Conservation (phyloP, 2,329 filamentous ascomycete genomes). For the Hymenoscyphus scutula region DNA sequence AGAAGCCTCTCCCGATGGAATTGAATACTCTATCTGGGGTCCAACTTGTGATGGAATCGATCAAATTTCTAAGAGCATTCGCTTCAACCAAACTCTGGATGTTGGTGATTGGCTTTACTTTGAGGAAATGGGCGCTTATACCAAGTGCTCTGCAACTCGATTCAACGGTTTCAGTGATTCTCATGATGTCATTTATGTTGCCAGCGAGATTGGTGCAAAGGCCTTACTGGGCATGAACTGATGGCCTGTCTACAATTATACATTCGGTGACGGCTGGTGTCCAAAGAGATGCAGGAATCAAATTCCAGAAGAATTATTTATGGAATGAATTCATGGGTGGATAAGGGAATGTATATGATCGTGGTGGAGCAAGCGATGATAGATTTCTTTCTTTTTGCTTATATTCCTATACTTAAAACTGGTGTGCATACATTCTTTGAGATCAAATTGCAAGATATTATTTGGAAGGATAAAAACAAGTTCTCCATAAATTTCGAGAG, state of each 20-base stretch:
- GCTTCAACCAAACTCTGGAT: constrained; percentile 73
- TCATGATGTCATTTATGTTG: constrained; percentile 92
- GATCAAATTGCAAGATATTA: not conserved
- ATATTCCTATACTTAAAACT: not conserved
- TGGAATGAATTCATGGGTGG: not conserved
- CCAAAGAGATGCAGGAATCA: not conserved
- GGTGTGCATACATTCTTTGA: not conserved
- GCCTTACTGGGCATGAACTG: constrained; percentile 55
- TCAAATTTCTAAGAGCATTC: constrained; percentile 80
- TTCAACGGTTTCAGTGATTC: constrained; percentile 97
- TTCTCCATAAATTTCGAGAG: too few relatives aligned
- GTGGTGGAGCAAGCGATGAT: not conserved
- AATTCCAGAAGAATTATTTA: not conserved
- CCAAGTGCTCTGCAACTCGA: constrained; percentile 92
- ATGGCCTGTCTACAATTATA: not conserved
- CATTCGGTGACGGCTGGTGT: not conserved
- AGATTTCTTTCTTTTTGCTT: not conserved
- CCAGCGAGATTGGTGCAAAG: constrained; percentile 83
- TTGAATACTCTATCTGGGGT: constrained; percentile 96
- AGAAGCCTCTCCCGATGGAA: constrained; percentile 49
- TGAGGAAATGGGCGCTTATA: constrained; percentile 98
- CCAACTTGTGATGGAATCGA: constrained; percentile 98
- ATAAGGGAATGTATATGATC: not conserved
- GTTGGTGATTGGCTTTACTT: constrained; percentile 99
- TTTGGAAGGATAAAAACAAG: not conserved